Percentiles rank a stretch among this genome's conserved stretches.
Evolutionary conservation across 371 early-diverging fungal species (phyloP).

Genomic region (Apophysomyces elegans): DNA sequence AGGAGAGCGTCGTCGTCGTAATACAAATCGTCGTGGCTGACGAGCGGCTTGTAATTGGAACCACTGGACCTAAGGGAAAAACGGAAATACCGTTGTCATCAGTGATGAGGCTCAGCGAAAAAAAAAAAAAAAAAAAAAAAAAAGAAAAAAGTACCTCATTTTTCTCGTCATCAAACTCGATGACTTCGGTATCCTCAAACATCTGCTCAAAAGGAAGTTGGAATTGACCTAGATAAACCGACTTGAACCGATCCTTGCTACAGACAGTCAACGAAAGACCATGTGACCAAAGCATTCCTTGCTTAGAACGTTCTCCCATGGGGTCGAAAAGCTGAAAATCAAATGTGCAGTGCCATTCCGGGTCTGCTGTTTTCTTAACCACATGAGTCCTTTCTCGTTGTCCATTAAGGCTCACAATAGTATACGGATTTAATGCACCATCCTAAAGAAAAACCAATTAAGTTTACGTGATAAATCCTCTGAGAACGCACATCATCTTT

Average conservation of each 20-base stretch:
- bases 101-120: constrained; percentile 11
- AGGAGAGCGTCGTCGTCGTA: constrained; percentile 17
- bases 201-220: constrained; percentile 35
- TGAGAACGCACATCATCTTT: constrained; percentile 30
- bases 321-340: constrained; percentile 38
- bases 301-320: constrained; percentile 24
- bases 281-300: constrained; percentile 27
- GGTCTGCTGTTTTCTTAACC: constrained; percentile 35
- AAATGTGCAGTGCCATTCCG: constrained; percentile 49
- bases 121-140: background rate
- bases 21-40: constrained; percentile 12
- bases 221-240: constrained; percentile 42
- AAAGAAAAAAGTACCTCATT: constrained; percentile 16
- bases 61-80: constrained; percentile 22
- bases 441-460: constrained; percentile 19
- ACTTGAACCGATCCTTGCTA: constrained; percentile 47
- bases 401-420: constrained; percentile 38
- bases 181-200: constrained; percentile 25
- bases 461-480: background rate
- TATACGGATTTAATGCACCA: constrained; percentile 36
- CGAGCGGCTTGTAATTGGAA: constrained; percentile 18
- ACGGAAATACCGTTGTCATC: constrained; percentile 1
- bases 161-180: constrained; percentile 28
- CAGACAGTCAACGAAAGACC: constrained; percentile 43
- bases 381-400: constrained; percentile 47